Conservation (phyloP, 2,329 filamentous ascomycete genomes). For the Penicillium nordicum region DNA sequence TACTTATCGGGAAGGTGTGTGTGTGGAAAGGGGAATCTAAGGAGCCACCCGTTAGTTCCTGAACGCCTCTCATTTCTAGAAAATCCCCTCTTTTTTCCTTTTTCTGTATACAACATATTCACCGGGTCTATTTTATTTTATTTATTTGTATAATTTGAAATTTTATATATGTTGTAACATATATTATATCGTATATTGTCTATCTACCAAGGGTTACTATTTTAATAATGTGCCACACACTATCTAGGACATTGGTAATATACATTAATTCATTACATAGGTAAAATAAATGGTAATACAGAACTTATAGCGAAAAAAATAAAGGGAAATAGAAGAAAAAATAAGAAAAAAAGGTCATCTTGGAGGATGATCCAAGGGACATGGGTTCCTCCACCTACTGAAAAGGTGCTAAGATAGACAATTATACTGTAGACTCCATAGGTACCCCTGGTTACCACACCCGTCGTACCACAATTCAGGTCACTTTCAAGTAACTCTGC, state of each 20-base stretch:
- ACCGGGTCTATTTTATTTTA: not conserved
- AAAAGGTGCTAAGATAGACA: slow-evolving; percentile 22
- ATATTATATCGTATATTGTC: not conserved
- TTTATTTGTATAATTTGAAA: not conserved
- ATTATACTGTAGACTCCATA: slow-evolving; percentile 1
- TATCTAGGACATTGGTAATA: not conserved
- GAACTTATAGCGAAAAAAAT: not conserved
- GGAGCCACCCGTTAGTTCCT: slow-evolving; percentile 14
- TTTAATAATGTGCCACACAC: not conserved
- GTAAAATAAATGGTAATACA: not conserved
- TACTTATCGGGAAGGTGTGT: not conserved
- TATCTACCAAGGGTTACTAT: not conserved
- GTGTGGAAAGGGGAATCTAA: slow-evolving; percentile 8
- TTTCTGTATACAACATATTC: not conserved
- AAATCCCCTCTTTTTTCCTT: not conserved
- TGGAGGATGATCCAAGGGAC: slow-evolving; percentile 19
- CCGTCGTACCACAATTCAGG: not conserved
- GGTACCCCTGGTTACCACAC: slow-evolving; percentile 5
- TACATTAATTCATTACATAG: not conserved
- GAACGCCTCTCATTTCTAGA: slow-evolving; percentile 6
- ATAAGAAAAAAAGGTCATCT: not conserved
- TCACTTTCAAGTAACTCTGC: slow-evolving; percentile 7
- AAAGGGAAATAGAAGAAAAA: not conserved
- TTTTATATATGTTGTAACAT: not conserved
- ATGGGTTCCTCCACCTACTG: slow-evolving; percentile 17